Percentiles rank a stretch among this genome's conserved stretches.
phyloP scores from a whole-genome alignment of 2,329 filamentous ascomycete species.

The Pestalotiopsis sp. region DNA sequence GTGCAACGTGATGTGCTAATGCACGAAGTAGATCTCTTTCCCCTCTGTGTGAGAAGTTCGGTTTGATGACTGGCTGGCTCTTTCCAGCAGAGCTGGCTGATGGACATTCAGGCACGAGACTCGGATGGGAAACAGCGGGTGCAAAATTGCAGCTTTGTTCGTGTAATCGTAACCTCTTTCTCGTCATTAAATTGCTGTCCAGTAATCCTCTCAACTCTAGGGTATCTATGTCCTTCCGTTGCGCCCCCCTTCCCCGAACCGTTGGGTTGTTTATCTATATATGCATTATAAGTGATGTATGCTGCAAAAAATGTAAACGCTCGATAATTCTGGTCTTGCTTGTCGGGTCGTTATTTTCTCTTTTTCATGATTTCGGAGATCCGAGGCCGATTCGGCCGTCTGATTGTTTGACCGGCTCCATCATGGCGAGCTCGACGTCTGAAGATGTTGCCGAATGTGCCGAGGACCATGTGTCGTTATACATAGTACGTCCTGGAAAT shows the following conservation, averaged over 20 bases:
- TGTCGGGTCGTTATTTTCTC: neutral
- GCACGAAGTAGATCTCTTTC: too few relatives aligned
- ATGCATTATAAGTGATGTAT: neutral
- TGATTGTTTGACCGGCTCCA: conserved; percentile 3
- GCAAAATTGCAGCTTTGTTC: neutral
- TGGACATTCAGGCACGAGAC: too few relatives aligned
- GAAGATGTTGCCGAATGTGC: conserved; percentile 4
- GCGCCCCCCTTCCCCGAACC: neutral
- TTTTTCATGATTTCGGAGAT: neutral
- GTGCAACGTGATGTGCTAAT: too few relatives aligned
- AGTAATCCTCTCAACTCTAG: neutral
- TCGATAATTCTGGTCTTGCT: neutral
- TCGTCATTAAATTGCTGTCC: neutral
- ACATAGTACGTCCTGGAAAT: conserved; percentile 4
- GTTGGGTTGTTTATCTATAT: neutral
- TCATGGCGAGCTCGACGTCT: neutral
- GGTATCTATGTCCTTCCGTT: neutral
- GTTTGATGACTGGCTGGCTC: too few relatives aligned
- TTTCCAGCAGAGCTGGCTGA: too few relatives aligned
- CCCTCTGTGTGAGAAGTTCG: too few relatives aligned
- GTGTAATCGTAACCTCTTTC: neutral
- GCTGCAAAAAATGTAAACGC: neutral
- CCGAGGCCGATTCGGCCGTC: conserved; percentile 10
- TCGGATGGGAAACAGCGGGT: neutral
- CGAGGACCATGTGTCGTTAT: neutral